A percentile compares a stretch with the other conserved stretches of the same genome.
These are phyloP conservation scores for apple (Malus domestica) DNA, from an alignment of 306 rosid genomes.

Conservation along the genomic window ASM211411v1 NC_041802.1:457001-457500, in stretches of 20 bases:
- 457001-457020: background rate
- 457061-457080: background rate
- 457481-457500: conserved; percentile 67
- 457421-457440: conserved; percentile 37
- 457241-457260: background rate
- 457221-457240: background rate
- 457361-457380: conserved; percentile 45
- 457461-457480: conserved; percentile 54
- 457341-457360: background rate
- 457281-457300: background rate
- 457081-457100: background rate
- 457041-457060: background rate
- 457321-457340: background rate
- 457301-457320: background rate
- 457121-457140: background rate
- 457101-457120: background rate
- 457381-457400: conserved; percentile 69
- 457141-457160: background rate
- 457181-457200: background rate
- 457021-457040: background rate
- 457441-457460: conserved; percentile 51
- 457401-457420: conserved; percentile 51
- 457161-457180: background rate
- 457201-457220: background rate
- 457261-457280: background rate